phyloP scores from a whole-genome alignment of 805 yeast species.

The Metschnikowia orientalis region DNA sequence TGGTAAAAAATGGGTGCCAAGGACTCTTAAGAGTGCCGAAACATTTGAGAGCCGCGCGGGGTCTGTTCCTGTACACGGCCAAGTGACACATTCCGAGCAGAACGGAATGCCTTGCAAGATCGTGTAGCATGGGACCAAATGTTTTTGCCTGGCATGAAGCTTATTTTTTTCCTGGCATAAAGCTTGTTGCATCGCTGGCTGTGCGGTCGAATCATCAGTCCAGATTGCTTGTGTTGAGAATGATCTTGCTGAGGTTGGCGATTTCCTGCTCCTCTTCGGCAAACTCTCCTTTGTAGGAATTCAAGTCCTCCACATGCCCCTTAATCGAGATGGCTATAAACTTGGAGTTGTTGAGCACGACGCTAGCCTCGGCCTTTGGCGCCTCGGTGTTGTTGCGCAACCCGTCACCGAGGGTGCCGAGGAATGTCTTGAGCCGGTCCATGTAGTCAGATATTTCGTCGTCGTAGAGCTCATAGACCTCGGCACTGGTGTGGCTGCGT shows the following conservation, averaged over 20 bases:
- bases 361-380: constrained; percentile 8
- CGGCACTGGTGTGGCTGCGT: constrained; percentile 4
- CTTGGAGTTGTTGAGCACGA: constrained; percentile 28
- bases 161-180: too few species aligned
- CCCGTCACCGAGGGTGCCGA: constrained; percentile 12
- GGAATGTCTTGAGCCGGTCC: constrained; percentile 10
- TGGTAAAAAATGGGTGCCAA: not conserved
- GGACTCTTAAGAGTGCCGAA: not conserved
- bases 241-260: constrained; percentile 1
- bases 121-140: too few species aligned
- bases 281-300: not conserved
- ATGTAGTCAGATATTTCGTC: constrained; percentile 8
- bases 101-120: too few species aligned
- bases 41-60: too few species aligned
- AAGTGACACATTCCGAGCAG: too few species aligned
- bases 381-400: not conserved
- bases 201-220: too few species aligned
- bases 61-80: too few species aligned
- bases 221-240: too few species aligned
- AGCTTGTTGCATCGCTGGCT: too few species aligned
- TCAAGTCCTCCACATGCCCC: constrained; percentile 5
- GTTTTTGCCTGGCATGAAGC: too few species aligned
- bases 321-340: constrained; percentile 25
- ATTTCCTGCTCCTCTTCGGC: not conserved
- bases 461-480: constrained; percentile 7